Evolutionary conservation across 352 stramenopile species (phyloP).

Genomic region (Phytophthora citrophthora): DNA sequence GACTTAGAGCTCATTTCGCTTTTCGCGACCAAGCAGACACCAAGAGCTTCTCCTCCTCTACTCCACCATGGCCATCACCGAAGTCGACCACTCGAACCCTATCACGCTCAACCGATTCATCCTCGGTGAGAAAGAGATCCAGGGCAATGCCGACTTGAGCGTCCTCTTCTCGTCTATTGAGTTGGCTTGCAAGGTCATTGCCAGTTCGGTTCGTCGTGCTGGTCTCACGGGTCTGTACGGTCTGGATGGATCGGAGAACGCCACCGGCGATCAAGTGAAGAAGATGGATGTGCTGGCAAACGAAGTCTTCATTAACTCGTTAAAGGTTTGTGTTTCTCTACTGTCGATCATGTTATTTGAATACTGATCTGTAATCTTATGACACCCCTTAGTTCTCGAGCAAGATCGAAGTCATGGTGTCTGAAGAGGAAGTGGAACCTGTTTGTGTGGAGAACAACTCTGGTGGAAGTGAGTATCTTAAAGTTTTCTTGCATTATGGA

Average conservation of each 20-base stretch:
- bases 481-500: not conserved
- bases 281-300: conserved; percentile 98
- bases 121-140: conserved; percentile 88
- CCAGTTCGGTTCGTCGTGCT: conserved; percentile 95
- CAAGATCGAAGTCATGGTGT: conserved; percentile 97
- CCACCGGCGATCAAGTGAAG: conserved; percentile 97
- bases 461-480: conserved; percentile 42
- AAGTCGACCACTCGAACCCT: conserved; percentile 77
- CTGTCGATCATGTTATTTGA: not conserved
- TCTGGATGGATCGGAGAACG: conserved; percentile 95
- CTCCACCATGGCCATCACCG: conserved; percentile 27
- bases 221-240: conserved; percentile 91
- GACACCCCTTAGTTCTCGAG: conserved; percentile 80
- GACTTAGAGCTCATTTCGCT: conserved; percentile 15
- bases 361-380: conserved; percentile 14
- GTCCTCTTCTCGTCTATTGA: conserved; percentile 96
- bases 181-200: conserved; percentile 97
- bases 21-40: conserved; percentile 25
- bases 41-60: not conserved
- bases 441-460: conserved; percentile 91
- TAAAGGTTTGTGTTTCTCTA: conserved; percentile 53
- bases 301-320: conserved; percentile 97
- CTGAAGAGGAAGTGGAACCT: conserved; percentile 97
- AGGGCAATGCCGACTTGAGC: conserved; percentile 92
- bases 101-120: conserved; percentile 96